phyloP scores from a whole-genome alignment of 2,329 filamentous ascomycete species.

The Coniochaeta ligniaria region DNA sequence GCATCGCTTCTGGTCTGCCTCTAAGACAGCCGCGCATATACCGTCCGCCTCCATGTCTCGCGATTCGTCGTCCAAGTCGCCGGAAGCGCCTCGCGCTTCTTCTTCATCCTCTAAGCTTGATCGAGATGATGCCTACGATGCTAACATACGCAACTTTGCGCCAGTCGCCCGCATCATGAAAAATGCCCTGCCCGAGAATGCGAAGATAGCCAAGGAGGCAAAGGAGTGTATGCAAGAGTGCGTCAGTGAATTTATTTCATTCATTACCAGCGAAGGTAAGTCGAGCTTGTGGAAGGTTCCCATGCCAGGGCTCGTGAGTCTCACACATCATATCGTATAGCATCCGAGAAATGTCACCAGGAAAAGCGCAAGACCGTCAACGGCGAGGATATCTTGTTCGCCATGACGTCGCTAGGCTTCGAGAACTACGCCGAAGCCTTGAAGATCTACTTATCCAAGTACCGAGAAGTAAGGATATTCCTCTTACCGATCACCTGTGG shows the following conservation, averaged over 20 bases:
- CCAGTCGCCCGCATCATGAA: slow-evolving; percentile 99
- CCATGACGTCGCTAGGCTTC: slow-evolving; percentile 97
- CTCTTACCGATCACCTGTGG: not conserved
- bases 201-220: slow-evolving; percentile 97
- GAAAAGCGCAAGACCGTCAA: slow-evolving; percentile 99
- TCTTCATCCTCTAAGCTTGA: slow-evolving; percentile 33
- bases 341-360: slow-evolving; percentile 98
- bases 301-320: slow-evolving; percentile 2
- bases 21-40: slow-evolving; percentile 26
- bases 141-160: slow-evolving; percentile 91
- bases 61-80: slow-evolving; percentile 46
- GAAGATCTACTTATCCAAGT: slow-evolving; percentile 96
- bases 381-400: slow-evolving; percentile 96
- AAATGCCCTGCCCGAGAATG: slow-evolving; percentile 91
- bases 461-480: slow-evolving; percentile 72
- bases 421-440: slow-evolving; percentile 98
- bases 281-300: slow-evolving; percentile 9
- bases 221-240: slow-evolving; percentile 99
- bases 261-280: slow-evolving; percentile 98
- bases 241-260: slow-evolving; percentile 99
- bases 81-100: slow-evolving; percentile 35
- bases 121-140: slow-evolving; percentile 57
- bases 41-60: slow-evolving; percentile 47
- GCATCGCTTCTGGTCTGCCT: slow-evolving; percentile 41
- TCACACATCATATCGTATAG: slow-evolving; percentile 39